A percentile compares a stretch with the other conserved stretches of the same genome.
Evolutionary conservation across 176 grass and related monocot genomes (phyloP).

Genomic region (Coix lacrymajobi): DNA sequence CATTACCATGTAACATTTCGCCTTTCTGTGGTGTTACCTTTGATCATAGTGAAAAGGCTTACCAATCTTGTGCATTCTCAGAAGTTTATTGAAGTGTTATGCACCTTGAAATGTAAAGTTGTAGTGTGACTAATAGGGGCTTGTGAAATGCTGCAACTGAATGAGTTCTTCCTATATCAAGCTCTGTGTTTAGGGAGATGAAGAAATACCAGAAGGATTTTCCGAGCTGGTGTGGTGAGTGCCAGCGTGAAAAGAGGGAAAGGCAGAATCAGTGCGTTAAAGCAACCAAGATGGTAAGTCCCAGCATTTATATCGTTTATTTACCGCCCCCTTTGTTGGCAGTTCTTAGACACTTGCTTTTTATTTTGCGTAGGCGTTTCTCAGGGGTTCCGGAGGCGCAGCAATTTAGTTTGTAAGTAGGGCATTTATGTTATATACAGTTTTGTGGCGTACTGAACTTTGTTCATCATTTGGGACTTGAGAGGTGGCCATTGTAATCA

Average conservation of each 20-base stretch:
- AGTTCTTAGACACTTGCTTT: conserved; percentile 16
- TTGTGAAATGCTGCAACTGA: conserved; percentile 19
- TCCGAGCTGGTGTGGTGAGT: conserved; percentile 85
- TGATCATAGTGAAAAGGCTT: background rate
- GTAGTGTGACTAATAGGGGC: background rate
- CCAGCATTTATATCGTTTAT: background rate
- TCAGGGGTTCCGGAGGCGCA: conserved; percentile 61
- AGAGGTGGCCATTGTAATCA: background rate
- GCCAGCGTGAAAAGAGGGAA: conserved; percentile 73
- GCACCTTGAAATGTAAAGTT: background rate
- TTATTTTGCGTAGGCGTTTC: conserved; percentile 68
- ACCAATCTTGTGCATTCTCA: background rate
- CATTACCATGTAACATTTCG: background rate
- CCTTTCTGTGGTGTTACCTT: background rate
- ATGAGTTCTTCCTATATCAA: conserved; percentile 40
- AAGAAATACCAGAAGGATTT: conserved; percentile 97
- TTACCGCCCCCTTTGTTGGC: background rate
- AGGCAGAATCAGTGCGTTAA: conserved; percentile 71
- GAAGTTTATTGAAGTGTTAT: background rate
- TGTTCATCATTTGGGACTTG: background rate
- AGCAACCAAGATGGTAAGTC: conserved; percentile 75
- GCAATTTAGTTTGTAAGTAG: conserved; percentile 42
- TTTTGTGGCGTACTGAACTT: conserved; percentile 22
- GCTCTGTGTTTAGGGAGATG: conserved; percentile 88
- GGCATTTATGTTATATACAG: conserved; percentile 26